Evolutionary conservation across 371 early-diverging fungal genomes (phyloP), one percentile per base, ranked within the genome.

Genomic region (Mortierella sp.): DNA sequence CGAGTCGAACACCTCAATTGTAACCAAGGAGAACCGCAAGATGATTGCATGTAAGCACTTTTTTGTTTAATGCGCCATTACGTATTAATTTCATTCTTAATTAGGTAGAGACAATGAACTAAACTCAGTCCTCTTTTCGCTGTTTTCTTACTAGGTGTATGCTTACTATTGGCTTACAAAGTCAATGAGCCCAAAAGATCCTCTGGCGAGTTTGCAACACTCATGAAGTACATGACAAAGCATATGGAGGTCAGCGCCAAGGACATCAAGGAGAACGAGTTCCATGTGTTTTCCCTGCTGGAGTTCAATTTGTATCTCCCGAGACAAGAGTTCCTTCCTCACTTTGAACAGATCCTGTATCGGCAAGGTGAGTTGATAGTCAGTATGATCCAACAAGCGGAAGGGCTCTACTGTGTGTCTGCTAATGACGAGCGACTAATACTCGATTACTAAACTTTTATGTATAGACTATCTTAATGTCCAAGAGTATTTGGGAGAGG

Each of bases 271-370:
- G 94, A 94, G n/a, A 91, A 95, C 70, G 98, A 98, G 88, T 98
- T 98, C 87, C 82, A 92, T 44, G 95, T 96, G 2, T 98, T 96
- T 91, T 92, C 96, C 1, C 90, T 94, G 76, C 93, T 98, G 52
- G 96, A 96, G 58, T 98, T 98, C 84, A 93, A 92, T 34, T 89
- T 98, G 26, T 97, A 94, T 88, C 84, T 97, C 24, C 96, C 97
- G 0, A 85, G 89, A 34, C 90, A 91, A 75, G 97, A 97, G 84
- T 93, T 97, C 65, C 90, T 96, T 90, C 98, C 98, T 3, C 98
- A 98, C 84, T 92, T 98, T 78, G 93, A 96, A 77, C 93, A 96
- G 73, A 95, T 97, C 80, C 92, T 94, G 75, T 77, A 81, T 73
- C 88, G 80, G 21, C 83, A 82, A 70, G 87, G 89, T 81, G 76